A percentile compares a stretch with the other conserved stretches of the same genome.
phyloP scores from a whole-genome alignment of 768 basidiomycete genomes.

The Guyanaporus albipodus region DNA sequence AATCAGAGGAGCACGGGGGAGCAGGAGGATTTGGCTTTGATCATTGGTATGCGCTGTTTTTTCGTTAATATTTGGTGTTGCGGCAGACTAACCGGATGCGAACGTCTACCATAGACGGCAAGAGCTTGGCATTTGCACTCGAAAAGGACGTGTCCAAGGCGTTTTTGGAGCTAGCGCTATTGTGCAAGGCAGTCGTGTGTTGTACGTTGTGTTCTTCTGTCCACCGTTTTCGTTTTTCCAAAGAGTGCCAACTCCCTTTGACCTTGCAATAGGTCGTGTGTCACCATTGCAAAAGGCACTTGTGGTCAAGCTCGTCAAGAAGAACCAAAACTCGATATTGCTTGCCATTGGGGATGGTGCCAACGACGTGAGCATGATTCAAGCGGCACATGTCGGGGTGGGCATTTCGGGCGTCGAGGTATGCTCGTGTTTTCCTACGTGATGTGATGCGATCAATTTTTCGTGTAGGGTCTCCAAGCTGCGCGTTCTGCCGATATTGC shows the following conservation, averaged over 20 bases:
- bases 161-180: constrained; percentile 91
- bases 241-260: too few relatives aligned
- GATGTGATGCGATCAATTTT: not conserved
- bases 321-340: constrained; percentile 89
- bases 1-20: constrained; percentile 90
- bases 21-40: constrained; percentile 88
- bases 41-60: constrained; percentile 65
- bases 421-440: not conserved
- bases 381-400: constrained; percentile 95
- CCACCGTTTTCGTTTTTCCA: too few relatives aligned
- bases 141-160: constrained; percentile 88
- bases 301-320: constrained; percentile 98
- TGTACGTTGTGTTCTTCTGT: constrained; percentile 45
- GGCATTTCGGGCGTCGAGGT: constrained; percentile 97
- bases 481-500: constrained; percentile 96
- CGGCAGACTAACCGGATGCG: too few relatives aligned
- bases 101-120: constrained; percentile 82
- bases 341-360: constrained; percentile 97
- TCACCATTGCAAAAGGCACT: constrained; percentile 97
- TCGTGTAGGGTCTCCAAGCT: constrained; percentile 84
- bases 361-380: constrained; percentile 99
- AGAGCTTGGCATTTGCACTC: constrained; percentile 87
- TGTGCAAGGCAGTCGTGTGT: constrained; percentile 99
- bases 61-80: too few relatives aligned
- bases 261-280: constrained; percentile 93